Base-by-base conservation (phyloP, 371 early-diverging fungal genomes). In the Chytridiales sp. region DNA sequence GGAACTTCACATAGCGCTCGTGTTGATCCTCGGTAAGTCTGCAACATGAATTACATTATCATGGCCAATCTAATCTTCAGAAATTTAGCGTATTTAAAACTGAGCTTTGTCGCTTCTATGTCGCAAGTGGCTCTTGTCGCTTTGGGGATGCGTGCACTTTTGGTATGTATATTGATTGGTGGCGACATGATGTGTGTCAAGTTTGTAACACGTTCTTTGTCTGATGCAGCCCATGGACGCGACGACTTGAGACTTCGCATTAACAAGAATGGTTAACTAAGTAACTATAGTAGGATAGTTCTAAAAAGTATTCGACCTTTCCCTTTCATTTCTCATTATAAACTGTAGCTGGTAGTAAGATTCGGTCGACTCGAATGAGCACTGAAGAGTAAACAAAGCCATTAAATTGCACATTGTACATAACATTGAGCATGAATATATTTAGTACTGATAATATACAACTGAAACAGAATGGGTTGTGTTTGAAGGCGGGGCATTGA, bases 31-130 rank as follows among this genome's bases (percentile, higher is more conserved):
- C n/a, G n/a, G n/a, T n/a, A n/a, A n/a, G n/a, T n/a, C n/a, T n/a
- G n/a, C n/a, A n/a, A n/a, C n/a, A n/a, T n/a, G n/a, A n/a, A n/a
- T n/a, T n/a, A n/a, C n/a, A n/a, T n/a, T n/a, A n/a, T n/a, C n/a
- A n/a, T n/a, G n/a, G n/a, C n/a, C n/a, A n/a, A n/a, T n/a, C n/a
- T n/a, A n/a, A n/a, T n/a, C n/a, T n/a, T n/a, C n/a, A 8, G n/a
- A 51, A 47, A 47, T 4, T 24, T 27, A 5, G 38, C 11, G 38
- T 50, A 5, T 60, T 31, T 46, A 60, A 60, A 46, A 51, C 61
- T 1, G 61, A 60, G 50, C 39, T 60, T 21, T 60, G 61, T 27
- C 26, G 61, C 21, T 60, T 60, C 21, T 60, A 34, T 26, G 59
- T 48, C 24, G 11, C 51, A 21, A 52, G 61, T 2, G 50, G 48